Evolutionary conservation across 176 grass and related monocot genomes (phyloP), one percentile per base, ranked within the genome.

Genomic region (Hordeum marinum): DNA sequence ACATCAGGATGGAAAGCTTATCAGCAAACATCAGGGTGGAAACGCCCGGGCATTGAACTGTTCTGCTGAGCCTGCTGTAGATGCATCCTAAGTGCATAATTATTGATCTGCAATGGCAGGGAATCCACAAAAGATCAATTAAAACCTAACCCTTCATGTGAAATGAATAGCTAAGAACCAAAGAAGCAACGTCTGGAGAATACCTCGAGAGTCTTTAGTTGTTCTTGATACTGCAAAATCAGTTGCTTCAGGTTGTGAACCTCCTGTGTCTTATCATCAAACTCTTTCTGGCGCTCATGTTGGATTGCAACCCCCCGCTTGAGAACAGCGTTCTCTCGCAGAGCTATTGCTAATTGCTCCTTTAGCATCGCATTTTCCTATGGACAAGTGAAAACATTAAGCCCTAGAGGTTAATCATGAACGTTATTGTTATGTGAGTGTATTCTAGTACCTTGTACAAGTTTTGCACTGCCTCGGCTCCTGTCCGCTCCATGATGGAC

Each of bases 121-220:
- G 0, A 26, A 6, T 46, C 68, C 50, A 1, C 9, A 83, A 24
- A 39, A 85, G 6, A 76, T 67, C 24, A 9, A 27, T 77, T 55
- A 85, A 1, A 77, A 18, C 48, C 48, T 15, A 52, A 23, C 13
- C 12, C 1, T 7, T 72, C 11, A 41, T 35, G 42, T 11, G 65
- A 34, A 7, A 54, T 76, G 59, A 43, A 75, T 37, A 66, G 40
- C 20, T 17, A 75, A 29, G 15, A 23, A 48, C 40, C 41, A 62
- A 71, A 58, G 87, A n/a, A 13, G 12, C 2, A 79, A 1, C n/a
- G 13, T 11, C 7, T 6, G 4, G 32, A 54, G 4, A 32, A 18
- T 82, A 96, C 94, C 91, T 96, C 91, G 0, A 96, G 91, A 57
- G 91, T 92, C 86, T 68, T 91, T 21, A 96, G 36, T 65, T 96